These are phyloP conservation scores for Elsinoe australis DNA, from an alignment of 2,329 filamentous ascomycete species.

Conservation along the genomic window DNA sequence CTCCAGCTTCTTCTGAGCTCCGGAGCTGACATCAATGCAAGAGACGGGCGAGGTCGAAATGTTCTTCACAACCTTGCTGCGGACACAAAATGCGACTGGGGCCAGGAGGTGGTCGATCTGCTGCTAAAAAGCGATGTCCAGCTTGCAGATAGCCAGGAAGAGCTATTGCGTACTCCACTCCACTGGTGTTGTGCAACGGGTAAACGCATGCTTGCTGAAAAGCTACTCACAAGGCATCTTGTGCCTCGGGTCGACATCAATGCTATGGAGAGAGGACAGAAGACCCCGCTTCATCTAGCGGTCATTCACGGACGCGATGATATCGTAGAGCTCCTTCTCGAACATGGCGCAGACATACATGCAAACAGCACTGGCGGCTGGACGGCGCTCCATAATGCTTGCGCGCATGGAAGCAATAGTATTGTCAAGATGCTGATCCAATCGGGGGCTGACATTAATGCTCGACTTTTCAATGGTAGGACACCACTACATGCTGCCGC, in stretches of 20 bases:
- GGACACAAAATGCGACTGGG: slow-evolving; percentile 27
- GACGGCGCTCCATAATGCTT: slow-evolving; percentile 25
- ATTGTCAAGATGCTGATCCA: slow-evolving; percentile 26
- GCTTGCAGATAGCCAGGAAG: slow-evolving; percentile 22
- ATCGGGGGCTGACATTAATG: slow-evolving; percentile 4
- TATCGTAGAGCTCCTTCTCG: slow-evolving; percentile 20
- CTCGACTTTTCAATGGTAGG: slow-evolving; percentile 17
- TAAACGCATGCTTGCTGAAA: slow-evolving; percentile 23
- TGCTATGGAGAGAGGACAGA: slow-evolving; percentile 15
- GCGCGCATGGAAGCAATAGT: slow-evolving; percentile 18
- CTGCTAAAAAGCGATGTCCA: slow-evolving; percentile 22
- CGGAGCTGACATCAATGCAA: slow-evolving; percentile 23
- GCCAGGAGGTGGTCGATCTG: slow-evolving; percentile 22
- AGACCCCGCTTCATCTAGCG: slow-evolving; percentile 22
- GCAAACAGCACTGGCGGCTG: slow-evolving; percentile 23
- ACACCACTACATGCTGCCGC: slow-evolving; percentile 27
- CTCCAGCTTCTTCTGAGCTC: slow-evolving; percentile 32
- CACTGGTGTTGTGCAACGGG: slow-evolving; percentile 25
- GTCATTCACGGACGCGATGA: slow-evolving; percentile 18
- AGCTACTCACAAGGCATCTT: slow-evolving; percentile 20
- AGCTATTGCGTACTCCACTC: slow-evolving; percentile 23
- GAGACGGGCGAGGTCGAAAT: slow-evolving; percentile 23
- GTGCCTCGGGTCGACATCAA: slow-evolving; percentile 20
- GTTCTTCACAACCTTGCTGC: slow-evolving; percentile 38
- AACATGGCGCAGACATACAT: slow-evolving; percentile 18